Evolutionary conservation across 2,329 filamentous ascomycete species (phyloP), one percentile per base, ranked within the genome.

Genomic region (Aspergillus uvarum): DNA sequence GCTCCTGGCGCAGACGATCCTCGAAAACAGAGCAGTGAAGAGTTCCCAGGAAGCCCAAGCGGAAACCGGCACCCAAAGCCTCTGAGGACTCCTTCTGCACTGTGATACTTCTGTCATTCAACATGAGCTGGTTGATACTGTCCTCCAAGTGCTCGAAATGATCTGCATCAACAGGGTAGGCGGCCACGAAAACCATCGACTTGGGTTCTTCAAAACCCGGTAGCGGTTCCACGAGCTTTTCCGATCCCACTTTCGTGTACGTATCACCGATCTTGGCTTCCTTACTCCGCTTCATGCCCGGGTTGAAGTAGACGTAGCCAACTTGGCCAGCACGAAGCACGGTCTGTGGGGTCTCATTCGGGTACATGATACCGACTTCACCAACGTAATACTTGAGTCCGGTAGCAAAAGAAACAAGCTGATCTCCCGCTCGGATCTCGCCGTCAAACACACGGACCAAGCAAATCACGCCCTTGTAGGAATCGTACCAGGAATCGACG

Each of bases 1-100:
- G 93, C 75, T 99, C 95, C 76, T 97, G 92, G 48, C 92, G 87
- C 56, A 99, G 79, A 1, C 95, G 90, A 76, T 99, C 95, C 77
- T 99, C 93, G 69, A 99, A 99, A 4, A 99, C 95, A n/a, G 93
- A 98, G 78, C 95, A 98, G 75, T 99, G 95, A 51, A 99, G 81
- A 12, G 93, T 98, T n/a, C 95, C 95, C 3, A 99, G 79, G 72
- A 99, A 99, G 0, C 95, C 95, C 11, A 99, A 80, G 50, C 95
- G 88, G 89, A 95, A 99, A 2, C 95, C 95, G 1, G 94, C 91
- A 0, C 95, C 95, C 0, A 99, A 82, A 0, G 95, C 95, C 71
- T 98, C 92, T 0, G 93, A 97, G 26, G 91, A 91, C 73, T 98
- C 95, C 74, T 98, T 98, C 68, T 93, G 90, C 51, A 98, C 81